A percentile compares a stretch with the other conserved stretches of the same genome.
Evolutionary conservation across 495 filamentous ascomycete genomes (phyloP).

Genomic region (Wilcoxina mikolae): DNA sequence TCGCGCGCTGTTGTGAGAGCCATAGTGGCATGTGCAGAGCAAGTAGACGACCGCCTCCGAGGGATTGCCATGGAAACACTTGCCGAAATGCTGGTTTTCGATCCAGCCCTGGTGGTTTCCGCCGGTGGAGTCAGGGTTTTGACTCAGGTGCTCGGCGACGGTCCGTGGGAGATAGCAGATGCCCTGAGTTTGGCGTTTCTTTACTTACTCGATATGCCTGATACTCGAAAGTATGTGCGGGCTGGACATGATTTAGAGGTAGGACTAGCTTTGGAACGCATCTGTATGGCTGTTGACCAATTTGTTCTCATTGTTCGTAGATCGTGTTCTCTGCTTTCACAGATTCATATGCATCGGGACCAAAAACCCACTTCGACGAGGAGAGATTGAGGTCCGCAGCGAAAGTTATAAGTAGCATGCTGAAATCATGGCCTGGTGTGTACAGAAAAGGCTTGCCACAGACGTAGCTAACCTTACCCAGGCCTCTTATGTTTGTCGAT

Average conservation of each 20-base stretch:
- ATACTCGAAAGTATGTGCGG: constrained; percentile 60
- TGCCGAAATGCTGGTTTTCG: constrained; percentile 75
- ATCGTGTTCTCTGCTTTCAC: constrained; percentile 79
- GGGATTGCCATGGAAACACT: constrained; percentile 85
- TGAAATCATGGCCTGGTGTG: constrained; percentile 78
- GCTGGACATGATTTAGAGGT: constrained; percentile 50
- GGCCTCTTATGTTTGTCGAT: constrained; percentile 71
- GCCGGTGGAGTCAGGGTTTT: constrained; percentile 70
- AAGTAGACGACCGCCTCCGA: constrained; percentile 58
- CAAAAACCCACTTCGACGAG: constrained; percentile 43
- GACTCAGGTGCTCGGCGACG: constrained; percentile 74
- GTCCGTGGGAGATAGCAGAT: constrained; percentile 80
- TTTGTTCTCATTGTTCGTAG: constrained; percentile 31
- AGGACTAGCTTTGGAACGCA: constrained; percentile 18
- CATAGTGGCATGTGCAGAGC: constrained; percentile 79
- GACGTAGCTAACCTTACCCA: constrained; percentile 1
- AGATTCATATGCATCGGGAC: constrained; percentile 45
- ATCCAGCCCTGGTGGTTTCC: constrained; percentile 60
- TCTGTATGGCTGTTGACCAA: background rate
- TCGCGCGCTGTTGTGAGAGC: constrained; percentile 73
- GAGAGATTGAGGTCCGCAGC: constrained; percentile 69
- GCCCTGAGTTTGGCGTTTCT: constrained; percentile 71
- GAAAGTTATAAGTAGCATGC: constrained; percentile 68
- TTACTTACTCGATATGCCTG: constrained; percentile 73
- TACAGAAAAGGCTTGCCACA: background rate